Base-by-base conservation (phyloP, 2,329 filamentous ascomycete species). In the Ophiocordyceps robertsii region DNA sequence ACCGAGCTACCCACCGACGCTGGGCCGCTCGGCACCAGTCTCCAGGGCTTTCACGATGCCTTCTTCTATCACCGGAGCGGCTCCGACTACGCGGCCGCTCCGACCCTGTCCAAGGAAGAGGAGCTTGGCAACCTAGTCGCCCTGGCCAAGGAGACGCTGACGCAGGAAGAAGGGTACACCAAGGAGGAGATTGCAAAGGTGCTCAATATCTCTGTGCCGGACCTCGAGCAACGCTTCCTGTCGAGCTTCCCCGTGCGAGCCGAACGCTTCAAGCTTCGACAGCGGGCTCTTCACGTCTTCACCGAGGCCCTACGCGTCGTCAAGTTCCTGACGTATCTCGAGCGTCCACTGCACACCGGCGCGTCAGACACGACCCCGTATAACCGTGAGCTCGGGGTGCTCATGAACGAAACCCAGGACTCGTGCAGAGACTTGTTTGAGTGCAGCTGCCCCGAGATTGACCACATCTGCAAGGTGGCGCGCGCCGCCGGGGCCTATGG, bases 361-460 rank as follows among this genome's bases (percentile, higher is more conserved):
- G 50, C 53, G 3, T 72, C 73, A 29, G 71, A 79, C 49, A 79
- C 79, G n/a, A 56, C 62, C 11, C 57, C 55, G 13, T 81, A 82
- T 56, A 81, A 89, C 56, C 63, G 68, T 39, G 70, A 75, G 41
- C 78, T 98, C 1, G 92, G 92, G 27, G 76, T 75, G 37, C 69
- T 96, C 12, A 80, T 98, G 70, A 95, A 95, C 61, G 77, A 82
- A 53, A 95, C 89, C 0, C 92, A 98, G 58, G 77, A 77, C 36
- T 93, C 85, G 8, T 96, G 90, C 62, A 75, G 86, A 41, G 82
- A 89, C 14, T 63, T 85, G 4, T 98, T 92, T 63, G 86, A 95
- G 55, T 96, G 90, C 67, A 92, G 84, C 54, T 94, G 86, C 53
- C 80, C 84, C 0, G 89, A 96, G 62, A 75, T 96, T n/a, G 90